Percentiles rank a stretch among this genome's conserved stretches.
Evolutionary conservation across 495 filamentous ascomycete species (phyloP).

Genomic region (Talaromyces ruber): DNA sequence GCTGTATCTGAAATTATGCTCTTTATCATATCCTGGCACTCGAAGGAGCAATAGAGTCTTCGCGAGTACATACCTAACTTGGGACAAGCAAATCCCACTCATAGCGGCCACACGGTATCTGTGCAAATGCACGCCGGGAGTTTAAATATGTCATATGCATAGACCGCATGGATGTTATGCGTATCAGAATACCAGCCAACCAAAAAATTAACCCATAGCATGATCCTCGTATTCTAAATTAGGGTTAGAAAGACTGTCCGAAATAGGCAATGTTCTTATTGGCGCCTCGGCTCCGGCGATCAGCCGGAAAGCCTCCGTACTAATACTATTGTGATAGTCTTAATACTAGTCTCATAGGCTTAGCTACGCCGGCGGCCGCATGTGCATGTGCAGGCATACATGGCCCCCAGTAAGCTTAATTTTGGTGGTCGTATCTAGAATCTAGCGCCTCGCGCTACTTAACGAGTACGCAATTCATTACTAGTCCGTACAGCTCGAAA

Average conservation of each 20-base stretch:
- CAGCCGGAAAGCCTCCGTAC: neutral
- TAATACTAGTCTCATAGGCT: neutral
- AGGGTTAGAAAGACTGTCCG: neutral
- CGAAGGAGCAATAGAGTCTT: neutral
- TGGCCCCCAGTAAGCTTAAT: neutral
- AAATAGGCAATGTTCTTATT: neutral
- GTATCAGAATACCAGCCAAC: neutral
- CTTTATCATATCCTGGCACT: neutral
- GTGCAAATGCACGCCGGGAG: neutral
- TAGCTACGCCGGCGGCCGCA: neutral
- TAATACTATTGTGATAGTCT: too few species aligned
- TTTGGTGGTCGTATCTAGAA: neutral
- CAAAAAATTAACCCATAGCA: neutral
- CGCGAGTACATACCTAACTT: neutral
- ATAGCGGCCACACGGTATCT: neutral
- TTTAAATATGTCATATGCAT: neutral
- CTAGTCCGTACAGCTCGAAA: neutral
- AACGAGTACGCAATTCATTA: neutral
- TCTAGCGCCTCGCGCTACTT: too few species aligned
- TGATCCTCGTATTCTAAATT: neutral
- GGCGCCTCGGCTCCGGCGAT: neutral
- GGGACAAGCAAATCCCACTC: neutral
- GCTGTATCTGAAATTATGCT: neutral
- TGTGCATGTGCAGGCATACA: neutral
- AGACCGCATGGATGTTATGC: neutral